These are phyloP conservation scores for Microcyclospora tardicrescens DNA, from an alignment of 2,329 filamentous ascomycete genomes.

Conservation along the genomic window DNA sequence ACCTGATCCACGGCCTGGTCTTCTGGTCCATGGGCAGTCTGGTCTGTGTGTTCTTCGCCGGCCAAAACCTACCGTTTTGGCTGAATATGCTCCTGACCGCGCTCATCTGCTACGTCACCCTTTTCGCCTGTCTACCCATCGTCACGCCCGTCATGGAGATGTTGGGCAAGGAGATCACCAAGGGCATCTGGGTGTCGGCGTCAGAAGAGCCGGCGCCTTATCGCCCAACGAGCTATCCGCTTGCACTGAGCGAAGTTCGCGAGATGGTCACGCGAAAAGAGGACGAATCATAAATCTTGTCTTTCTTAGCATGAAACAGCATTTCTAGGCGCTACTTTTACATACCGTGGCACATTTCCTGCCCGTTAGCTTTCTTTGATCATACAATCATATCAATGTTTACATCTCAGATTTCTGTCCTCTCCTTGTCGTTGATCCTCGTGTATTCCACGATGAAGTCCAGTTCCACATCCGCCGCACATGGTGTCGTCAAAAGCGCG, in stretches of 20 bases:
- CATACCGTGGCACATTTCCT: no score
- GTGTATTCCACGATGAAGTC: no score
- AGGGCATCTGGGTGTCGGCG: slow-evolving; percentile 25
- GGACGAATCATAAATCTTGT: no score
- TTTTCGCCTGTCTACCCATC: slow-evolving; percentile 23
- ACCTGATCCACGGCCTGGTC: slow-evolving; percentile 35
- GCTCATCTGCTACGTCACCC: slow-evolving; percentile 22
- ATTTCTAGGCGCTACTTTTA: no score
- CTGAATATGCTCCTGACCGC: slow-evolving; percentile 26
- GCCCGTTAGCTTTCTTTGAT: no score
- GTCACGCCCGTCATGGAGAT: slow-evolving; percentile 28
- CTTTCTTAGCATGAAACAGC: no score
- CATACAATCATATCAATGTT: no score
- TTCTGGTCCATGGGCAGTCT: slow-evolving; percentile 32
- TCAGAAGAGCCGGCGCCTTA: slow-evolving; percentile 23
- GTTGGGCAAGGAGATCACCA: slow-evolving; percentile 27
- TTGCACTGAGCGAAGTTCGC: slow-evolving; percentile 7
- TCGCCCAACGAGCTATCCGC: slow-evolving; percentile 14
- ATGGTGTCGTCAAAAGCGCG: no score
- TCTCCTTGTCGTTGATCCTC: no score
- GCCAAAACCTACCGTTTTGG: slow-evolving; percentile 21
- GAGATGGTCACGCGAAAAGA: slow-evolving; percentile 5
- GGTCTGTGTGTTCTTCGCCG: slow-evolving; percentile 25
- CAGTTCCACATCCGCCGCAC: no score
- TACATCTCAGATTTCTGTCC: no score